These are phyloP conservation scores for Boeremia lycopersici DNA, from an alignment of 2,329 filamentous ascomycete genomes.

Conservation along the genomic window DNA sequence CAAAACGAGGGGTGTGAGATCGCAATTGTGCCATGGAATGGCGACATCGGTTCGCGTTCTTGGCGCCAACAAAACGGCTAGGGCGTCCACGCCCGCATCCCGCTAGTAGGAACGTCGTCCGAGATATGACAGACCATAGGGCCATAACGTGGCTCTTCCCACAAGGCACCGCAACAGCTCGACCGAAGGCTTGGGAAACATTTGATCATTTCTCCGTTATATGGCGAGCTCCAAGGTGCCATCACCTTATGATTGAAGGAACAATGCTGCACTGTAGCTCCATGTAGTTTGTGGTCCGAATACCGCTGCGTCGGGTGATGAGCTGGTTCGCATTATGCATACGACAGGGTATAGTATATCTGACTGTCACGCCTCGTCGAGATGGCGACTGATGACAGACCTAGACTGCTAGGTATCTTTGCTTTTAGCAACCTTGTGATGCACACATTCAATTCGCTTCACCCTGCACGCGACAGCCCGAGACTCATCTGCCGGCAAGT, in stretches of 20 bases:
- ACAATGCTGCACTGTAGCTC: not conserved
- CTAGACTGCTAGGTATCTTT: constrained; percentile 1
- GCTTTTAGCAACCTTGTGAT: constrained; percentile 6
- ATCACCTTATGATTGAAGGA: not conserved
- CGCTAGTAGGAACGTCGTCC: constrained; percentile 3
- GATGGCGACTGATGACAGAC: not conserved
- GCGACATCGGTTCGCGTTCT: constrained; percentile 12
- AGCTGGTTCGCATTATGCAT: not conserved
- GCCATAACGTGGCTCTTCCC: constrained; percentile 1
- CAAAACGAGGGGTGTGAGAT: constrained; percentile 2
- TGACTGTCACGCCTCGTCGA: not conserved
- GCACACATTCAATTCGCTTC: constrained; percentile 1
- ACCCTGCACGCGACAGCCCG: not conserved
- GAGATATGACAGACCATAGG: not conserved
- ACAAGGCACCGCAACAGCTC: not conserved
- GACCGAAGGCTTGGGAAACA: not conserved
- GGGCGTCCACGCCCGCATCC: constrained; percentile 3
- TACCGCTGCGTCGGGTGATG: not conserved
- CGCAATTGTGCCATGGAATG: constrained; percentile 19
- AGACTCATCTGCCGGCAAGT: not conserved
- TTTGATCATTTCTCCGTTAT: constrained; percentile 3
- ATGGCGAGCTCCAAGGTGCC: constrained; percentile 6
- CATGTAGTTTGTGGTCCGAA: not conserved
- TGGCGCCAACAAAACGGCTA: constrained; percentile 9
- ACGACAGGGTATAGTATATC: not conserved